phyloP scores from a whole-genome alignment of 306 rosid species.

The Trifolium pratense region DNA sequence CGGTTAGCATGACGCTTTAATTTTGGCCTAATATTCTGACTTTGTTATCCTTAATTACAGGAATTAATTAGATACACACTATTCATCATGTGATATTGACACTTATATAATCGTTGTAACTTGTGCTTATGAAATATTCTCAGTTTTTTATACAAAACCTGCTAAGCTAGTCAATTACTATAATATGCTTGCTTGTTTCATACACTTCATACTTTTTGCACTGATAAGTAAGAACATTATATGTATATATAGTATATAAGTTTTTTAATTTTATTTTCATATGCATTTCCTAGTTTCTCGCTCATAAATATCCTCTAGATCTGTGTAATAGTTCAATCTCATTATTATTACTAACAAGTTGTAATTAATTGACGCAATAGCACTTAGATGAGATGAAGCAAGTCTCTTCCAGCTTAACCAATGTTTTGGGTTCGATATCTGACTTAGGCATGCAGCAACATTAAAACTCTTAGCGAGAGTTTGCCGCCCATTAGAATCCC shows the following conservation, averaged over 20 bases:
- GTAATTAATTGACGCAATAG: too few species aligned
- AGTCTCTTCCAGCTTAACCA: too few species aligned
- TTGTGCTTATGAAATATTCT: constrained; percentile 20
- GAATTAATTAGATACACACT: background rate
- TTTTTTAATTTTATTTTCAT: constrained; percentile 15
- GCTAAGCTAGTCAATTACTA: background rate
- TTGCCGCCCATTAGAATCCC: too few species aligned
- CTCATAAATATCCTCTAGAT: constrained; percentile 44
- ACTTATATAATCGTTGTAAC: constrained; percentile 3
- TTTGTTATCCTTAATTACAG: background rate
- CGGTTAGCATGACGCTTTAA: too few species aligned
- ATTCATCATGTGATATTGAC: constrained; percentile 7
- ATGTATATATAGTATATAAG: background rate
- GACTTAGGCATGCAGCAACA: too few species aligned
- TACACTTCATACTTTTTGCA: constrained; percentile 34
- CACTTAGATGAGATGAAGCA: too few species aligned
- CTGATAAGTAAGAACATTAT: constrained; percentile 15
- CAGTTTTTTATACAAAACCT: background rate
- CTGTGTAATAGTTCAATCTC: constrained; percentile 26
- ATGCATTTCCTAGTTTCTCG: constrained; percentile 31
- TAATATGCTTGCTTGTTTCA: constrained; percentile 33
- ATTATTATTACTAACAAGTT: constrained; percentile 8
- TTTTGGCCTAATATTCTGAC: background rate
- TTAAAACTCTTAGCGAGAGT: too few species aligned
- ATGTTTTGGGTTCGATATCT: too few species aligned